phyloP scores from a whole-genome alignment of 805 yeast species.

The Saccharomycopsis olivae region DNA sequence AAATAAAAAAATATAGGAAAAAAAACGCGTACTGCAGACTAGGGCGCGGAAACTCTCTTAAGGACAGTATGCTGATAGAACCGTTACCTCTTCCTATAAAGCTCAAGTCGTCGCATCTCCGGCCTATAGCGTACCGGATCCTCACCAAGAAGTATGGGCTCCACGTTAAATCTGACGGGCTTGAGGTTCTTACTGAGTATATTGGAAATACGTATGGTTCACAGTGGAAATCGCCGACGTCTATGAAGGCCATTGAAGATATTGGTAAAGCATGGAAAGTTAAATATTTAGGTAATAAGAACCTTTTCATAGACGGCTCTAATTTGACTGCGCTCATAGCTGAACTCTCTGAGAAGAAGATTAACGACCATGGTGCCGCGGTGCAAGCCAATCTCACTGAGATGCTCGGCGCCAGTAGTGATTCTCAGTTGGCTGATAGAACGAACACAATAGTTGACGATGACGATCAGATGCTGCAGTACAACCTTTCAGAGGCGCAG shows the following conservation, averaged over 20 bases:
- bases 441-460: conserved; percentile 19
- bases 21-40: too few relatives aligned
- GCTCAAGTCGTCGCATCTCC: conserved; percentile 68
- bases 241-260: conserved; percentile 61
- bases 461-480: conserved; percentile 1
- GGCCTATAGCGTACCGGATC: conserved; percentile 88
- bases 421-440: conserved; percentile 15
- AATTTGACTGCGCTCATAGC: conserved; percentile 53
- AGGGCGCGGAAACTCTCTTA: too few relatives aligned
- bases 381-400: conserved; percentile 17
- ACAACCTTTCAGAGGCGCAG: conserved; percentile 17
- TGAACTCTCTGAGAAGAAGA: conserved; percentile 35
- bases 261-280: conserved; percentile 72
- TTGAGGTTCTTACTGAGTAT: conserved; percentile 59
- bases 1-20: too few relatives aligned
- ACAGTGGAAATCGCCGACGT: conserved; percentile 68
- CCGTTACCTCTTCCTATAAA: conserved; percentile 58
- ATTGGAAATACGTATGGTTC: conserved; percentile 72
- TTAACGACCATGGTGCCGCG: conserved; percentile 1
- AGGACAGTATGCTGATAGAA: conserved; percentile 11
- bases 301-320: conserved; percentile 72
- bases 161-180: conserved; percentile 78
- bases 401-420: conserved; percentile 14
- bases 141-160: conserved; percentile 88
- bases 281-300: conserved; percentile 59